A percentile compares a stretch with the other conserved stretches of the same genome.
phyloP scores from a whole-genome alignment of 257 asterid species.

The Thymus mandschuricus region DNA sequence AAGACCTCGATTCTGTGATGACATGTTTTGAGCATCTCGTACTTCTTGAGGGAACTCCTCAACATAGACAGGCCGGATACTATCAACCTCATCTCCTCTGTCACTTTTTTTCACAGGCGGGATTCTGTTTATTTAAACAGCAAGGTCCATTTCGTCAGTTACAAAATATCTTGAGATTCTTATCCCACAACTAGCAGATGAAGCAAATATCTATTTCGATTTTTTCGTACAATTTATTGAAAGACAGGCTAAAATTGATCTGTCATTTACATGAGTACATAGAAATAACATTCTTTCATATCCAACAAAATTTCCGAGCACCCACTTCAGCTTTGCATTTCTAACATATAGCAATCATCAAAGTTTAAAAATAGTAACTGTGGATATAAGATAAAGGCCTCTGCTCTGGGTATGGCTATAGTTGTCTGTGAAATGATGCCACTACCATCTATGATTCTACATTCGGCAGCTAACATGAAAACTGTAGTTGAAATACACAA shows the following conservation, averaged over 20 bases:
- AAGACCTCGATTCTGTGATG: slow-evolving; percentile 52
- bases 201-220: neutral
- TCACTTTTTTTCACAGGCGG: slow-evolving; percentile 61
- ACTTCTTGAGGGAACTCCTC: slow-evolving; percentile 90
- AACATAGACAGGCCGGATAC: slow-evolving; percentile 69
- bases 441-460: neutral
- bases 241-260: neutral
- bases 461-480: neutral
- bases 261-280: neutral
- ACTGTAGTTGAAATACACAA: neutral
- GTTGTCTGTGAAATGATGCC: too few relatives aligned
- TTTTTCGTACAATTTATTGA: slow-evolving; percentile 3
- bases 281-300: neutral
- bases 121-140: slow-evolving; percentile 53
- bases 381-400: neutral
- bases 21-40: slow-evolving; percentile 72
- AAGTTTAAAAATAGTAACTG: neutral
- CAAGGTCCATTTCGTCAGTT: slow-evolving; percentile 12
- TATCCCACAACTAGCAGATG: slow-evolving; percentile 17
- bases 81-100: slow-evolving; percentile 58
- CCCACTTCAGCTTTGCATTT: slow-evolving; percentile 5
- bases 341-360: neutral
- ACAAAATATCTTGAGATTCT: neutral
- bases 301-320: slow-evolving; percentile 8
- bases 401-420: neutral